phyloP scores from a whole-genome alignment of 441 rosid genomes.

The Kokia cookei region DNA sequence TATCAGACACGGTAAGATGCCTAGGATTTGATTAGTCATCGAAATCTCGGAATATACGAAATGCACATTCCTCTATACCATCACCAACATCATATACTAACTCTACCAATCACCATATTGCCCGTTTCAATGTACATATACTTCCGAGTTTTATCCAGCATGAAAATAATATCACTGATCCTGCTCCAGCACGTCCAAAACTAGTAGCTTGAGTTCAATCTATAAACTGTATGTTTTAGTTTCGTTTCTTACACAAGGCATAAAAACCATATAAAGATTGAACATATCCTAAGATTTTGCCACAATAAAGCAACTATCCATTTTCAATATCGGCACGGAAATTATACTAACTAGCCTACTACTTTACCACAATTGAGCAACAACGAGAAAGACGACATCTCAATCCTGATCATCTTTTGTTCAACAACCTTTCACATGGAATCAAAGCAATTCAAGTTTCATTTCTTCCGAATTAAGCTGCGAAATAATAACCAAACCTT shows the following conservation, averaged over 20 bases:
- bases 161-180: background rate
- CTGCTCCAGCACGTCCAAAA: background rate
- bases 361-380: background rate
- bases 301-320: background rate
- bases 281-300: background rate
- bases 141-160: background rate
- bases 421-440: background rate
- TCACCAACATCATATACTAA: background rate
- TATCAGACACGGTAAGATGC: background rate
- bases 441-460: background rate
- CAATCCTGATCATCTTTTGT: background rate
- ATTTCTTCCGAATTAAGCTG: background rate
- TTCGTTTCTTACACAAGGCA: too few species aligned
- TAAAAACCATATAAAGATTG: too few species aligned
- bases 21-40: background rate
- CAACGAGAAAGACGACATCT: background rate
- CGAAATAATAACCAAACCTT: background rate
- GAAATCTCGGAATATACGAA: background rate
- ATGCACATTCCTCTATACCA: background rate
- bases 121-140: background rate
- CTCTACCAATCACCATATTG: background rate
- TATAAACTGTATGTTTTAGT: background rate
- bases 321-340: background rate
- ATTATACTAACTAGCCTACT: background rate
- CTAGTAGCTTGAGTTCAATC: background rate